phyloP scores from a whole-genome alignment of 495 filamentous ascomycete species.

The Sphaerosporella brunnea region DNA sequence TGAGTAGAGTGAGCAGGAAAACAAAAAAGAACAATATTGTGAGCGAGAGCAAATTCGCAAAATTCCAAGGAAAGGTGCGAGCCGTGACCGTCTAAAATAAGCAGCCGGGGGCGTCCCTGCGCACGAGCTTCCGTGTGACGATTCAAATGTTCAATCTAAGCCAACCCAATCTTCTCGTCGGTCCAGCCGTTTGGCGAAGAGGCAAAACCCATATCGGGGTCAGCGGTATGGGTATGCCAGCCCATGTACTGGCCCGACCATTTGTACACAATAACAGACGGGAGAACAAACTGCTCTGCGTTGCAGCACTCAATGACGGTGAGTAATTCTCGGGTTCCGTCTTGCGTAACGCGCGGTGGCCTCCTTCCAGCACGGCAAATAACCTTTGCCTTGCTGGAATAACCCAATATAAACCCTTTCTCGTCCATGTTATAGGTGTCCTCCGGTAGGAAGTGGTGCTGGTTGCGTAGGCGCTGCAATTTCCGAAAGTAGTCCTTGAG shows the following conservation, averaged over 20 bases:
- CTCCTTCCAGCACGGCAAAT: neutral
- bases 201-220: constrained; percentile 7
- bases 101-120: constrained; percentile 14
- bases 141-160: constrained; percentile 20
- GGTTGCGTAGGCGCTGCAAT: neutral
- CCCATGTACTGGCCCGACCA: neutral
- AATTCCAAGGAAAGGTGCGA: constrained; percentile 22
- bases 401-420: constrained; percentile 8
- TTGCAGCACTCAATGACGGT: constrained; percentile 5
- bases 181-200: constrained; percentile 20
- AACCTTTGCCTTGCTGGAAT: constrained; percentile 8
- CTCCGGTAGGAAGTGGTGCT: neutral
- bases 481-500: constrained; percentile 3
- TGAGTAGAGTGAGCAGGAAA: constrained; percentile 24
- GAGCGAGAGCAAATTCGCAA: constrained; percentile 12
- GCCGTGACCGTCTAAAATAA: constrained; percentile 25
- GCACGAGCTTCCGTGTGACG: constrained; percentile 4
- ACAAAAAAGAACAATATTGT: constrained; percentile 24
- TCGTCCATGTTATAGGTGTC: constrained; percentile 12
- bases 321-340: neutral
- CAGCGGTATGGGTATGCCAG: constrained; percentile 2
- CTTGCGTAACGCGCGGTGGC: constrained; percentile 5
- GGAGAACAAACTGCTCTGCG: neutral
- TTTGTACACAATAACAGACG: constrained; percentile 5
- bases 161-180: constrained; percentile 15